Evolutionary conservation across 495 filamentous ascomycete genomes (phyloP).

Genomic region (Mycothermus thermophilus): DNA sequence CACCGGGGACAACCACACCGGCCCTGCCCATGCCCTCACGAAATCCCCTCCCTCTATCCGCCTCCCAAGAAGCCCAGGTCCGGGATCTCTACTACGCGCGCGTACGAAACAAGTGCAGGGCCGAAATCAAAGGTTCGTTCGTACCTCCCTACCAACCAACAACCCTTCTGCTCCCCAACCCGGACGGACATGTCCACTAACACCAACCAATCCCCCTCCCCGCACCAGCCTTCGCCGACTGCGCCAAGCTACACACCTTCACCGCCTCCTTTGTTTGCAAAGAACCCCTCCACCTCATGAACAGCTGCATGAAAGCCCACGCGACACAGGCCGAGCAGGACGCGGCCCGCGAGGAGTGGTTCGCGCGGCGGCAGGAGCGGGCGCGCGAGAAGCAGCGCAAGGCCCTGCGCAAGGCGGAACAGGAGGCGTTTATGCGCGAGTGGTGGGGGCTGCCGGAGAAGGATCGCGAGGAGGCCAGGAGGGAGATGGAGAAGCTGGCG

Average conservation of each 20-base stretch:
- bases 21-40: conserved; percentile 47
- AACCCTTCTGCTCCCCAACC: background rate
- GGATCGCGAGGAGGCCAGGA: conserved; percentile 27
- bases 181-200: background rate
- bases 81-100: conserved; percentile 78
- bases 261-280: conserved; percentile 77
- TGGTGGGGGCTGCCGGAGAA: conserved; percentile 45
- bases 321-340: conserved; percentile 78
- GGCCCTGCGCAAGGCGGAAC: conserved; percentile 37
- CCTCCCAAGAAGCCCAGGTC: conserved; percentile 82
- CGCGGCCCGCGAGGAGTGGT: conserved; percentile 87
- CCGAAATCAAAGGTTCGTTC: conserved; percentile 70
- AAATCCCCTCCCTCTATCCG: conserved; percentile 85
- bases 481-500: conserved; percentile 26
- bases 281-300: conserved; percentile 67
- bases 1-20: too few species aligned
- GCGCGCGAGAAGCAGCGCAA: conserved; percentile 47
- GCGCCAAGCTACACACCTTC: conserved; percentile 72
- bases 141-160: background rate
- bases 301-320: conserved; percentile 76
- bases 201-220: background rate
- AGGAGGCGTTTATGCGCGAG: conserved; percentile 44
- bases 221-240: conserved; percentile 62
- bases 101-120: conserved; percentile 62
- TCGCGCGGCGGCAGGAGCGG: conserved; percentile 54